phyloP scores from a whole-genome alignment of 2,329 filamentous ascomycete genomes.

The Chrysoporthe austroafricana region DNA sequence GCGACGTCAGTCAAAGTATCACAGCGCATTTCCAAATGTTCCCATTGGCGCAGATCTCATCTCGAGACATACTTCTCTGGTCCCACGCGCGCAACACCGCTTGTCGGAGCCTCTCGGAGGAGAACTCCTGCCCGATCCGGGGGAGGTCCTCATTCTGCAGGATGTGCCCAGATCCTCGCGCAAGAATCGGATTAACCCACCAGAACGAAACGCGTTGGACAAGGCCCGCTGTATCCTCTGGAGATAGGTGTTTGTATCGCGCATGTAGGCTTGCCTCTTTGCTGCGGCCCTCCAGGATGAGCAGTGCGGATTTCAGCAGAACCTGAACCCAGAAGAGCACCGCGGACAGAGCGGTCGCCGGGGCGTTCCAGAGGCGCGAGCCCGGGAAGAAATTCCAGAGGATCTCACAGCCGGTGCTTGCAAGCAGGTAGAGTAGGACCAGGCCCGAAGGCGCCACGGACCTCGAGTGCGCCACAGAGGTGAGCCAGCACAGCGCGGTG shows the following conservation, averaged over 20 bases:
- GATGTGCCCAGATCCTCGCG: constrained; percentile 35
- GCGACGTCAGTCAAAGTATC: neutral
- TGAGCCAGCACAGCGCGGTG: constrained; percentile 27
- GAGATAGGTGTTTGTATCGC: constrained; percentile 27
- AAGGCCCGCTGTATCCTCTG: constrained; percentile 36
- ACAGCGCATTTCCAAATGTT: neutral
- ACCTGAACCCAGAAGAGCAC: constrained; percentile 32
- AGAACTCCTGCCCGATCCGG: constrained; percentile 32
- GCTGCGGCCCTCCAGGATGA: constrained; percentile 31
- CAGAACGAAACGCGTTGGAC: constrained; percentile 37
- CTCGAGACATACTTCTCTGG: constrained; percentile 33
- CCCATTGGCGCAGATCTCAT: neutral
- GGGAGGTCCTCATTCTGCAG: constrained; percentile 35
- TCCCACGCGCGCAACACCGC: constrained; percentile 35
- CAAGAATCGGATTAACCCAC: constrained; percentile 40
- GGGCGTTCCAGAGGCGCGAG: neutral
- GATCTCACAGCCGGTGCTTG: constrained; percentile 30
- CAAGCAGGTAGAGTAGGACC: constrained; percentile 30
- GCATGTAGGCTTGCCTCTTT: constrained; percentile 31
- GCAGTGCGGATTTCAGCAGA: constrained; percentile 18
- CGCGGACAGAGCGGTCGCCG: neutral
- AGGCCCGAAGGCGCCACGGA: constrained; percentile 7
- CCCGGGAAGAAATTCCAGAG: constrained; percentile 27
- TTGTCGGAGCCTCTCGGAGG: constrained; percentile 31
- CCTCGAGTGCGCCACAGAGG: constrained; percentile 1